Evolutionary conservation across 805 yeast species (phyloP).

Genomic region (Saturnispora dispora): DNA sequence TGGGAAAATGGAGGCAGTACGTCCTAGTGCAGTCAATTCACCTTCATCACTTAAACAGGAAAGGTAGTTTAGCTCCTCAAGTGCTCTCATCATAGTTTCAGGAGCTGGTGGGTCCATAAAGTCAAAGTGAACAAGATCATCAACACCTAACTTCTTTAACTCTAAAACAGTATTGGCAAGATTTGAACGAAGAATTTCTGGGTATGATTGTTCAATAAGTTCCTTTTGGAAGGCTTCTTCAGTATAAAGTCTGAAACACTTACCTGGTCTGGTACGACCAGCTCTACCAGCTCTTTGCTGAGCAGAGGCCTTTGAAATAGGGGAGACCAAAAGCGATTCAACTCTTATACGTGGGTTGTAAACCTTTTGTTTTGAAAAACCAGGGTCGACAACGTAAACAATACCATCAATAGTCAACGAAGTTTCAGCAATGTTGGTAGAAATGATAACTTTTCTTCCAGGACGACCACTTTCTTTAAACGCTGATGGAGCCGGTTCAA

Average conservation of each 20-base stretch:
- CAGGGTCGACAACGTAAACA: slow-evolving; percentile 95
- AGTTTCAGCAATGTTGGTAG: slow-evolving; percentile 96
- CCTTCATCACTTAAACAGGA: slow-evolving; percentile 91
- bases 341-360: slow-evolving; percentile 95
- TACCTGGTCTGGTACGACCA: slow-evolving; percentile 95
- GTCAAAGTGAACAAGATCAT: slow-evolving; percentile 94
- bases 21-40: slow-evolving; percentile 77
- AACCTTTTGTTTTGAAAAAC: slow-evolving; percentile 92
- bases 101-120: slow-evolving; percentile 99
- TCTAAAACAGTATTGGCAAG: slow-evolving; percentile 87
- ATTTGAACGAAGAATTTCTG: slow-evolving; percentile 88
- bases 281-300: slow-evolving; percentile 99
- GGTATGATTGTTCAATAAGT: slow-evolving; percentile 89
- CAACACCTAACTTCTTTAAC: slow-evolving; percentile 87
- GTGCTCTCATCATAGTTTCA: slow-evolving; percentile 98
- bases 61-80: slow-evolving; percentile 87
- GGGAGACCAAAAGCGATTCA: slow-evolving; percentile 87
- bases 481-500: slow-evolving; percentile 80
- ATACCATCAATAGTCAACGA: slow-evolving; percentile 96
- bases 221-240: slow-evolving; percentile 95
- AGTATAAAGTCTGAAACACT: slow-evolving; percentile 88
- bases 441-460: slow-evolving; percentile 88
- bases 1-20: slow-evolving; percentile 88
- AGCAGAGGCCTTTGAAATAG: slow-evolving; percentile 94
- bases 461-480: slow-evolving; percentile 70